phyloP scores from a whole-genome alignment of 495 filamentous ascomycete species.

The Sordaria brevicollis region DNA sequence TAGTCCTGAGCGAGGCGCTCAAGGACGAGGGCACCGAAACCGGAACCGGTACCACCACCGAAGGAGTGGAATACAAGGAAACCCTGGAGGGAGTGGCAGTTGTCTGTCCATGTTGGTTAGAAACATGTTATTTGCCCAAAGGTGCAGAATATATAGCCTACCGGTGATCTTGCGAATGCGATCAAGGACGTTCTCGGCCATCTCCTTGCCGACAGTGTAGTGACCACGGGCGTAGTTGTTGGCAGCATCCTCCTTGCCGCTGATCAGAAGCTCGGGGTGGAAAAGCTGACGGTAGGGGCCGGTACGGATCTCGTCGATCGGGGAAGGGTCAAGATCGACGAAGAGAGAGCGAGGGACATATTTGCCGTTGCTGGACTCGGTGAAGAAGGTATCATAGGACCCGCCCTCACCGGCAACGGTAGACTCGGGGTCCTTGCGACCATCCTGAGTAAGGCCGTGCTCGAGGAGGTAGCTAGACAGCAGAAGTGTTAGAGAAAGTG shows the following conservation, averaged over 20 bases:
- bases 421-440: constrained; percentile 52
- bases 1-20: constrained; percentile 85
- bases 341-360: constrained; percentile 86
- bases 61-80: constrained; percentile 94
- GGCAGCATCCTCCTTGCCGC: constrained; percentile 87
- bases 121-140: background rate
- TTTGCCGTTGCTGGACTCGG: constrained; percentile 77
- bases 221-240: constrained; percentile 95
- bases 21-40: constrained; percentile 77
- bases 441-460: constrained; percentile 75
- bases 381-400: constrained; percentile 87
- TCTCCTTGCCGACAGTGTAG: constrained; percentile 88
- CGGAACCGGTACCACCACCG: constrained; percentile 84
- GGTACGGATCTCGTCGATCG: constrained; percentile 85
- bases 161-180: constrained; percentile 76
- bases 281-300: constrained; percentile 77
- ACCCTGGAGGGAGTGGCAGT: constrained; percentile 82
- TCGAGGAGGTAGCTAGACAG: constrained; percentile 70
- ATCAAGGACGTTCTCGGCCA: constrained; percentile 74
- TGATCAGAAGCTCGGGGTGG: constrained; percentile 80
- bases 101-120: constrained; percentile 49
- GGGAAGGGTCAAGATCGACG: constrained; percentile 80
- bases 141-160: constrained; percentile 22
- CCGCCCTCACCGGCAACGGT: constrained; percentile 53
- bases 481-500: constrained; percentile 4